Evolutionary conservation across 2,329 filamentous ascomycete genomes (phyloP), one percentile per base, ranked within the genome.

Genomic region (Hypoxylon sp.): DNA sequence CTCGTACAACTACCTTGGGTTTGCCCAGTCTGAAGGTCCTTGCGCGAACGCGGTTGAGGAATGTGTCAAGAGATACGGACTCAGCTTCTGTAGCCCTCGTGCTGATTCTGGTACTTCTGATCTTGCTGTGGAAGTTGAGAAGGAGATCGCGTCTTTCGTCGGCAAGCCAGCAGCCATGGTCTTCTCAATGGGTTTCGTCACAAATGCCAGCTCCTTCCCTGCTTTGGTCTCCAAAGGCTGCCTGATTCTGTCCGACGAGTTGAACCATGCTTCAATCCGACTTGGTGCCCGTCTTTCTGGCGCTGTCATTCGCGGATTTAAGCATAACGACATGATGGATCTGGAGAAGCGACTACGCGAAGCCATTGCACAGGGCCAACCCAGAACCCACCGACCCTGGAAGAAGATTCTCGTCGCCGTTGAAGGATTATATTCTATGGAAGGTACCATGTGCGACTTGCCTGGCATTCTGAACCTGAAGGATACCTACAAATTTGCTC

Each of bases 1-100:
- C 84, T 99, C 96, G 1, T 99, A 99, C 87, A 99, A 99, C 82
- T 99, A 99, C 79, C 92, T 99, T 24, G 96, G 96, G 47, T 99
- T 99, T 76, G 96, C 96, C 56, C 96, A 99, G 80, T 98, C 96
- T 0, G 94, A 98, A 73, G 96, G 96, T 10, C 95, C 96, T 44
- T 99, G 96, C 78, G 96, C 96, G 51, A 95, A 98, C 79, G 91
- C 93, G 13, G 93, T 95, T 3, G 96, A 99, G 82, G 91, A 94
- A 51, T 89, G 88, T 51, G 89, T 97, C 71, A 90, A 89, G 80
- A 94, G 92, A 77, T 96, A 97, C 76, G 94, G 95, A 46, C 89
- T 98, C 71, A 92, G 90, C 75, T 88, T 91, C 73, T 91, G 90
- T 79, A 97, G 94, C 79, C 90, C 94, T 35, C 90, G 95, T 62